phyloP scores from a whole-genome alignment of 441 rosid species.

The Kokia cookei region DNA sequence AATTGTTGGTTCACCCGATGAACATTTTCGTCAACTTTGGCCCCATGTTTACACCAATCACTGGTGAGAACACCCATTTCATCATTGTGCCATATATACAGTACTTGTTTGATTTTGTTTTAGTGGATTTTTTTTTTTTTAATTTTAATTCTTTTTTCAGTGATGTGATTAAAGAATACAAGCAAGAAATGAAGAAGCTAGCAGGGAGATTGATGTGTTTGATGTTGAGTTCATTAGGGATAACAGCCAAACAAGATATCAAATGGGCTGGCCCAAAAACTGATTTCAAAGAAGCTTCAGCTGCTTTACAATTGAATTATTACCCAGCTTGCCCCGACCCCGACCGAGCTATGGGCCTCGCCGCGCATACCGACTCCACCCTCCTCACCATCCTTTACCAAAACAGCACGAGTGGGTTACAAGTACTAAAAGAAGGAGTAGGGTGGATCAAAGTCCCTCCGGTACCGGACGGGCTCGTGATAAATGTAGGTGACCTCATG shows the following conservation, averaged over 20 bases:
- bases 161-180: slow-evolving; percentile 44
- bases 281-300: slow-evolving; percentile 37
- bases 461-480: slow-evolving; percentile 52
- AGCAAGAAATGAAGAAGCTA: slow-evolving; percentile 58
- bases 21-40: slow-evolving; percentile 80
- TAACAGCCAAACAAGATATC: slow-evolving; percentile 35
- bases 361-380: slow-evolving; percentile 85
- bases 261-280: slow-evolving; percentile 56
- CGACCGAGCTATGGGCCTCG: slow-evolving; percentile 84
- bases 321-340: slow-evolving; percentile 93
- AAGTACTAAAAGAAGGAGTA: slow-evolving; percentile 47
- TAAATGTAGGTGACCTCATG: slow-evolving; percentile 74
- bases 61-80: slow-evolving; percentile 34
- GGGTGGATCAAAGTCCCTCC: slow-evolving; percentile 85
- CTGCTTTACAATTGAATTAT: slow-evolving; percentile 64
- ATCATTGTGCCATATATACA: neutral
- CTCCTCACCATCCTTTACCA: slow-evolving; percentile 75
- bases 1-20: slow-evolving; percentile 61
- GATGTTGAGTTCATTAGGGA: slow-evolving; percentile 62
- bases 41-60: slow-evolving; percentile 44
- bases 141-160: slow-evolving; percentile 26
- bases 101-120: neutral
- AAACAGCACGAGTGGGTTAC: slow-evolving; percentile 65
- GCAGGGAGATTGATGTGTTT: slow-evolving; percentile 61
- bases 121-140: neutral